Base-by-base conservation (phyloP, 2,329 filamentous ascomycete genomes). In the Colletotrichum lupini region DNA sequence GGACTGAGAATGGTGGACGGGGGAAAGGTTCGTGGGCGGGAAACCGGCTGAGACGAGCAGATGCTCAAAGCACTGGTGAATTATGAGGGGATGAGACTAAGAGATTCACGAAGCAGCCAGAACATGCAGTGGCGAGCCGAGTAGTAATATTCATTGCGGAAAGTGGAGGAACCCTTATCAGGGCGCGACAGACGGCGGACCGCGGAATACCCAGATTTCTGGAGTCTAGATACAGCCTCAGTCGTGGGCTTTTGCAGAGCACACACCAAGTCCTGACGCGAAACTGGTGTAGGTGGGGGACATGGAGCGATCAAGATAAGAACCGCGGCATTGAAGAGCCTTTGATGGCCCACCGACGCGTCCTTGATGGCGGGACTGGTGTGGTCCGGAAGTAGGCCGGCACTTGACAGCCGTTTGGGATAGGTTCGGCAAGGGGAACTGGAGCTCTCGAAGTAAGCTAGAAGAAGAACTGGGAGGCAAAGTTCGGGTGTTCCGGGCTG, bases 91-190 rank as follows among this genome's bases (percentile, higher is more conserved):
- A 52, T 52, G 32, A 37, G 22, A 60, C 66, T 52, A 19, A 49
- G 22, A 60, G 70, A 37, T 60, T 28, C 59, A 52, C 70, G 46
- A 56, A 22, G 16, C 22, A 35, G 58, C 35, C 22, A 61, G 53
- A n/a, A n/a, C 60, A 66, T 56, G 60, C 30, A 22, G 67, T 66
- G 71, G 71, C 71, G 61, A 61, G 28, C 46, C 56, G 49, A 37
- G 61, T 61, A 71, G 60, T 62, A 71, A 65, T 71, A 71, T 71
- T 71, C 71, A 52, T 42, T 52, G 49, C 71, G 71, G 67, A 62
- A 71, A 73, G 71, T 73, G 71, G 71, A 73, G 67, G 71, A 71
- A 52, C 67, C 71, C 71, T 73, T 66, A 66, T 71, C 67, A 71
- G 46, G n/a, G 67, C 55, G 55, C 59, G 30, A 42, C 61, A 61